Conservation (phyloP, 306 rosid genomes). For the Quercus variabilis region DNA sequence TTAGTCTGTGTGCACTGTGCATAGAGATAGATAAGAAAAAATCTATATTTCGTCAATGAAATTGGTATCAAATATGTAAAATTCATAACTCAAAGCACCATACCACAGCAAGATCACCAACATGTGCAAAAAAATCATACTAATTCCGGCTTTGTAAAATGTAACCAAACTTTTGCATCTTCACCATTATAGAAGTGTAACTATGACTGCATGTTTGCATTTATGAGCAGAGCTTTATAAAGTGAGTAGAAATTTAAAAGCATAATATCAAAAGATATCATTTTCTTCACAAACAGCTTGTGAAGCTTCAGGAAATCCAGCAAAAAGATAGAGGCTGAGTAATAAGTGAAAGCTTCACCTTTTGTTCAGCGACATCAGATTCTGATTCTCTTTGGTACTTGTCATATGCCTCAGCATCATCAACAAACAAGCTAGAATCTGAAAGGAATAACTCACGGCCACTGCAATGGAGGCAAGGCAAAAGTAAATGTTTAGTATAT, state of each 20-base stretch:
- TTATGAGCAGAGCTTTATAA: neutral
- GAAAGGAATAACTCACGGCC: constrained; percentile 83
- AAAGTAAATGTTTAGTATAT: constrained; percentile 1
- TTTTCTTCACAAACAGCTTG: neutral
- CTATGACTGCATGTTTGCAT: neutral
- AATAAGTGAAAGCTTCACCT: constrained; percentile 34
- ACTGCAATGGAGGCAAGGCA: constrained; percentile 28
- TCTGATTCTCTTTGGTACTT: constrained; percentile 65
- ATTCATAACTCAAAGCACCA: neutral
- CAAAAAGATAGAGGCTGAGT: neutral
- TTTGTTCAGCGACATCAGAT: constrained; percentile 39
- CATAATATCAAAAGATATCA: neutral
- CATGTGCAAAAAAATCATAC: neutral
- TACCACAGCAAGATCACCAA: neutral
- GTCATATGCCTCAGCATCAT: constrained; percentile 90
- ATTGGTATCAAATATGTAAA: neutral
- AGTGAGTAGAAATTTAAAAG: neutral
- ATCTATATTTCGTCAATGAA: neutral
- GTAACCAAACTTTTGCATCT: neutral
- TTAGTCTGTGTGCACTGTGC: too few species aligned
- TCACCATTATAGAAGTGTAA: neutral
- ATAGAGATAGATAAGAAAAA: neutral
- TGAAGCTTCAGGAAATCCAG: neutral
- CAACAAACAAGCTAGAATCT: constrained; percentile 90
- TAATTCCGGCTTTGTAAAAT: neutral